Evolutionary conservation across 1,139 yeast species (phyloP), one percentile per base, ranked within the genome.

Genomic region (Geotrichum aggregatum): DNA sequence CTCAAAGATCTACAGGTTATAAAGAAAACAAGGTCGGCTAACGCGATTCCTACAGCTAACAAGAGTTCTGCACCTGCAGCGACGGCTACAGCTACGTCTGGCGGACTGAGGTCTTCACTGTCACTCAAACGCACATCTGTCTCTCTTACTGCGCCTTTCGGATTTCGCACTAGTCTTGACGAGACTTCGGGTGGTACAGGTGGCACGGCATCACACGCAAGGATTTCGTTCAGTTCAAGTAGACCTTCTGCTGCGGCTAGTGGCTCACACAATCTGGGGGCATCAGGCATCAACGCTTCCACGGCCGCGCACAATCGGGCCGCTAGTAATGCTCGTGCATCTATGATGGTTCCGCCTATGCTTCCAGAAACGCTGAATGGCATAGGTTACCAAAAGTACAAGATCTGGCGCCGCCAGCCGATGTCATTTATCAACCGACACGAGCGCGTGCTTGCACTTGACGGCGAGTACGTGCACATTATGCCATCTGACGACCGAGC

Each of bases 391-490:
- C 69, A 76, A 57, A 78, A 76, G 59, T 80, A 91, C 80, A 84
- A 80, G 40, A 95, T 92, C 0, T 87, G 89, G 87, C 77, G 98
- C 60, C 80, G 94, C 56, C 92, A 89, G 63, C 88, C 83, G 48
- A 82, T 91, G 74, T 83, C 95, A 0, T 84, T 92, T 61, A 80
- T 86, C 57, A 82, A 83, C 54, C 78, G 89, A 50, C 87, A 88
- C 56, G 96, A 91, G 59, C 80, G 94, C 60, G 80, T 89, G 1
- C 72, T 92, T 47, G 91, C 95, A 1, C 79, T 92, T 42, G 98
- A 92, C 67, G 98, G 98, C 18, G 96, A 89, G 63, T 91, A 89
- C 64, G 82, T 92, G 14, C 94, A 91, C 65, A 78, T 92, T 50
- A 82, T 91, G 62, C 97, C 98, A 1, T 82, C 91, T 1, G 87